Evolutionary conservation across 2,329 filamentous ascomycete genomes (phyloP), one percentile per base, ranked within the genome.

Genomic region (Fusarium neocosmosporiellum): DNA sequence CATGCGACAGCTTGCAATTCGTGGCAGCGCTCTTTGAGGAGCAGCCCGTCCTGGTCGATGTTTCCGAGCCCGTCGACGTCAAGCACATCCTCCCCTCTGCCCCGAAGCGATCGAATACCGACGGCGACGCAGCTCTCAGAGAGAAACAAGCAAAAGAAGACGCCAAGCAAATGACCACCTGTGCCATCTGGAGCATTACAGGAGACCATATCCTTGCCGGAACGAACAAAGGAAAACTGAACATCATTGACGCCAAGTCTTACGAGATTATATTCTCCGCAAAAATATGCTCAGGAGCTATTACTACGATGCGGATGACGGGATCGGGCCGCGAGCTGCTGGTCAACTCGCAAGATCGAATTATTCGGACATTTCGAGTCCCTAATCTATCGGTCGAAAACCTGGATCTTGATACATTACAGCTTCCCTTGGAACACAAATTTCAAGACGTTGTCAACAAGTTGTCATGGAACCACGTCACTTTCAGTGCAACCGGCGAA

Each of bases 391-490:
- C 89, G 13, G 87, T 86, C 2, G 84, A 88, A 16, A 89, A 93
- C 76, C 88, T 97, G 48, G 93, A 97, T 74, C 90, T 93, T 22
- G 93, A 97, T 76, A 96, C 93, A 31, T 92, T 99, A 77, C 92
- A 96, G 77, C 87, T 99, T 43, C 94, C 96, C 43, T 90, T 98
- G 14, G 96, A 99, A 82, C 96, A 99, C 84, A 98, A 98, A 80
- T 99, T 98, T 78, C 95, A 98, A 81, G 97, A 99, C 80, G 93
- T 98, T 5, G 96, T 99, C 59, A 98, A 99, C 80, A 91, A 93
- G 50, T 85, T 98, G 14, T 95, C 93, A 8, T 99, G 96, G 96
- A 99, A 98, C 79, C 95, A 98, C 79, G 95, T 98, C 66, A 95
- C 95, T 0, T 98, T 99, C 81, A 97, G 94, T 78, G 93, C 94